Conservation (phyloP, 73 alveolate genomes). For the Paramecium tetraurelia region DNA sequence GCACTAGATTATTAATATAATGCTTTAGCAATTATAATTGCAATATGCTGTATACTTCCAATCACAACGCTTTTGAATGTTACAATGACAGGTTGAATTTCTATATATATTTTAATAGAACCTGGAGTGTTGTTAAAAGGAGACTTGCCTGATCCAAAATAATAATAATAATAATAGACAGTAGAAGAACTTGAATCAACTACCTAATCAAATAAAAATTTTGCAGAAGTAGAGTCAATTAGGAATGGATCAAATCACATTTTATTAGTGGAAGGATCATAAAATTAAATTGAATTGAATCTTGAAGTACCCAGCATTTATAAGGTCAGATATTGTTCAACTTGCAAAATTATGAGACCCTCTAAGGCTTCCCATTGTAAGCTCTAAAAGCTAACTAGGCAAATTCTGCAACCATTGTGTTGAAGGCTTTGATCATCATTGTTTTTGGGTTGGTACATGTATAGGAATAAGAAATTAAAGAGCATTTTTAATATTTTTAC, state of each 20-base stretch:
- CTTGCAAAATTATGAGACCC: constrained; percentile 94
- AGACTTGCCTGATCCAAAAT: constrained; percentile 6
- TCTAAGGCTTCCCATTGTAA: constrained; percentile 96
- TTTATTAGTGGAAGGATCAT: neutral
- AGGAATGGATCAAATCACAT: neutral
- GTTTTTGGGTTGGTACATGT: constrained; percentile 62
- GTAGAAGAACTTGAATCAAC: neutral
- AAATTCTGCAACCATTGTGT: constrained; percentile 92
- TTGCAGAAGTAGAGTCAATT: neutral
- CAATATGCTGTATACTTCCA: neutral
- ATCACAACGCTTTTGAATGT: neutral
- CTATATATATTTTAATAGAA: neutral
- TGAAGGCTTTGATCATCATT: constrained; percentile 88
- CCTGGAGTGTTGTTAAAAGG: constrained; percentile 14
- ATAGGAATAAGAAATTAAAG: constrained; percentile 56
- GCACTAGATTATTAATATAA: neutral
- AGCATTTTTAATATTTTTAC: constrained; percentile 23
- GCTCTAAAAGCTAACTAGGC: neutral
- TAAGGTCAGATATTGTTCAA: constrained; percentile 75
- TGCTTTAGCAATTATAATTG: neutral
- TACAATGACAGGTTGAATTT: constrained; percentile 41
- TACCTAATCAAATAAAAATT: neutral
- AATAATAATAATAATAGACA: neutral
- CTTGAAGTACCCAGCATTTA: neutral
- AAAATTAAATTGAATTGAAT: neutral